Percentiles rank a stretch among this genome's conserved stretches.
These are phyloP conservation scores for Rugonectria rugulosa DNA, from an alignment of 2,329 filamentous ascomycete genomes.

Conservation along the genomic window DNA sequence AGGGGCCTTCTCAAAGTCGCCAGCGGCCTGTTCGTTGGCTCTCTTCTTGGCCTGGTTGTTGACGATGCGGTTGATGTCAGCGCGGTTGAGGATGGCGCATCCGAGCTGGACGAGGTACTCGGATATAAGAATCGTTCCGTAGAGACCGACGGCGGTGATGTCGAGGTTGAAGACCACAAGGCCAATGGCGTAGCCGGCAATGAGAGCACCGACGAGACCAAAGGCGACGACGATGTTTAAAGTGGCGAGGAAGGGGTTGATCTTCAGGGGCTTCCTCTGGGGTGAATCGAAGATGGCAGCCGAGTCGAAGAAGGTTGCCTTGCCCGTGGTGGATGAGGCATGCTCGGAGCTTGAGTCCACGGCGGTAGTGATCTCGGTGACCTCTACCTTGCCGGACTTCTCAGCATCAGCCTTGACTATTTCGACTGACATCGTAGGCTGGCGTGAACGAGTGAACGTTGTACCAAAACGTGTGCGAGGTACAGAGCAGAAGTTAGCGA, in stretches of 20 bases:
- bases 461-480: background rate
- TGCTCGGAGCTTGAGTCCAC: conserved; percentile 6
- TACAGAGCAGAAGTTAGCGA: background rate
- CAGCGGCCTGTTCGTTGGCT: background rate
- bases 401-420: background rate
- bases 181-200: too few relatives aligned
- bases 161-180: too few relatives aligned
- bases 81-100: conserved; percentile 22
- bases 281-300: too few relatives aligned
- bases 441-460: conserved; percentile 4
- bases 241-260: too few relatives aligned
- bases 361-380: background rate
- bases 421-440: background rate
- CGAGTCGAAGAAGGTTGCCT: background rate
- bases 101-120: conserved; percentile 22
- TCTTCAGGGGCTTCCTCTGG: too few relatives aligned
- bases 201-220: too few relatives aligned
- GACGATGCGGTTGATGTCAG: conserved; percentile 22
- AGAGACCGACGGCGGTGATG: too few relatives aligned
- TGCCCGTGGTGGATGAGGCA: conserved; percentile 3
- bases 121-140: conserved; percentile 23
- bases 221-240: too few relatives aligned
- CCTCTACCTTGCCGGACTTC: background rate
- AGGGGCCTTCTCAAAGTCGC: conserved; percentile 11
- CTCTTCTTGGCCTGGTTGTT: conserved; percentile 8